Evolutionary conservation across 176 grass and related monocot genomes (phyloP), one percentile per base, ranked within the genome.

Genomic region (Saccharum spontaneum): DNA sequence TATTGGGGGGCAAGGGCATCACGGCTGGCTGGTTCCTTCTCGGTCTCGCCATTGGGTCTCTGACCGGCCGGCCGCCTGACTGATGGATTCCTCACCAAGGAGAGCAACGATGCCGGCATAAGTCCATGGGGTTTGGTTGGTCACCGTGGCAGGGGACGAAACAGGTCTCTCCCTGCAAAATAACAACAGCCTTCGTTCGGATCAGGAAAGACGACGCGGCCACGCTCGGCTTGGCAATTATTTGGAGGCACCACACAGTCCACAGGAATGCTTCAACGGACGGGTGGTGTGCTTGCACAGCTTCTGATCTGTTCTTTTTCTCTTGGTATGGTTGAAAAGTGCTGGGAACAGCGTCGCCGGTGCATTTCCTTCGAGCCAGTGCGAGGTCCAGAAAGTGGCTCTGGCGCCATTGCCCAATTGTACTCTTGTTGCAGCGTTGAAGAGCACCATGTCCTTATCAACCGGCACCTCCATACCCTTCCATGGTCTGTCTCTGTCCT

Each of bases 41-140:
- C 66, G 77, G 74, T 50, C 63, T 71, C 82, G 37, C 79, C 83
- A 82, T 74, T 71, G 78, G 45, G 75, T 59, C 28, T 89, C 88
- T 81, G 87, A 75, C 82, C 45, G 5, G 11, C 10, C 9, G 10
- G 22, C 34, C 17, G 63, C 36, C 41, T 89, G 89, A 92, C 63
- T 90, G 92, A 93, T 95, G 87, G 92, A 98, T 98, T 93, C 92
- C 87, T 85, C 87, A 87, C 89, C 87, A 78, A 91, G 67, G 34
- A 36, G 30, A 85, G 84, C 75, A 91, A 90, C 85, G 87, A 60
- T 71, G 85, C 72, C 86, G 45, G 82, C 85, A 80, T 80, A 36
- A 52, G 49, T 52, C 49, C 85, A 84, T 69, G 80, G 85, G 68
- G 89, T 80, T 90, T 86, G 78, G 78, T 50, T 80, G 88, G 79